phyloP scores from a whole-genome alignment of 352 stramenopile genomes.

The Globisporangium iwayamae region DNA sequence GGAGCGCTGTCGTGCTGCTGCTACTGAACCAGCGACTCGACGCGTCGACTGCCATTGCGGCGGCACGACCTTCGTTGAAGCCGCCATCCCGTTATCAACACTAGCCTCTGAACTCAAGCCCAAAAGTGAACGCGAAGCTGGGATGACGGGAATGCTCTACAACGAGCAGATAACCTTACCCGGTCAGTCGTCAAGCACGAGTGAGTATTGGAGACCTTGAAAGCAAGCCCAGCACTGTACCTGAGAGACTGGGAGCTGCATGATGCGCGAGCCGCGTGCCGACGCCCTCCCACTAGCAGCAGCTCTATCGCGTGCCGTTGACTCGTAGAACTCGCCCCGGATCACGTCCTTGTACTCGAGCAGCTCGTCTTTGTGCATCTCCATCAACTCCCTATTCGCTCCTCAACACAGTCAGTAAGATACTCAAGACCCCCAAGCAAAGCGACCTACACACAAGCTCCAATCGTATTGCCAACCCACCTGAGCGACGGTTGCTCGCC shows the following conservation, averaged over 20 bases:
- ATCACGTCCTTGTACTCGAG: constrained; percentile 48
- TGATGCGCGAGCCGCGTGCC: constrained; percentile 6
- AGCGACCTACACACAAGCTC: no score
- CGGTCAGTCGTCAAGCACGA: not conserved
- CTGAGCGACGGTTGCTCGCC: constrained; percentile 40
- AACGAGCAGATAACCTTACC: not conserved
- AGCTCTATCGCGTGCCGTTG: not conserved
- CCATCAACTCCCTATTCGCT: constrained; percentile 52
- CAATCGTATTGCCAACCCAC: constrained; percentile 11
- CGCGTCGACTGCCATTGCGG: constrained; percentile 65
- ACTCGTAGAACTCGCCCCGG: constrained; percentile 3
- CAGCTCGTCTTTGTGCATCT: constrained; percentile 70
- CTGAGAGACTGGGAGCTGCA: constrained; percentile 20
- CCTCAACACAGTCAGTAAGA: not conserved
- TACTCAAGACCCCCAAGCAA: not conserved
- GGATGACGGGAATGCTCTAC: constrained; percentile 3
- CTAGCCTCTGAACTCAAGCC: not conserved
- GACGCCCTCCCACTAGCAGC: not conserved
- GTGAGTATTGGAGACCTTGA: not conserved
- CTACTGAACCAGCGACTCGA: constrained; percentile 25
- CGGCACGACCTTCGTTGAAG: constrained; percentile 23
- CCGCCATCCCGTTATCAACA: not conserved
- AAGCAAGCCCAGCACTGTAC: not conserved
- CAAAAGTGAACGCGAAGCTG: no score
- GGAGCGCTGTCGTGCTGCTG: not conserved